Evolutionary conservation across 768 basidiomycete genomes (phyloP).

Genomic region (Lactifluus pinguis): DNA sequence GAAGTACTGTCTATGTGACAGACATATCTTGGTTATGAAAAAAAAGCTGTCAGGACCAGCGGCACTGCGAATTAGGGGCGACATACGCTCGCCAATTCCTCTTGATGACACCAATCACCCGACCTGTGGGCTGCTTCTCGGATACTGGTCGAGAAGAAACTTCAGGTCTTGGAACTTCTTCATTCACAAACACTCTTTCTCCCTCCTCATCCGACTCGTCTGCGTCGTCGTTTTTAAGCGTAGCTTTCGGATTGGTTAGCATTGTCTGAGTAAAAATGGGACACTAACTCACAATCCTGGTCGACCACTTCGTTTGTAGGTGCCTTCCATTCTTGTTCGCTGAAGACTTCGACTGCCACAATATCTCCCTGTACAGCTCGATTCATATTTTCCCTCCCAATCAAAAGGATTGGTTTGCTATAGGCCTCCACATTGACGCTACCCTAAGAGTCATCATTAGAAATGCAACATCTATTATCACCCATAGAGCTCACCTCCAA

Average conservation of each 20-base stretch:
- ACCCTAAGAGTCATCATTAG: slow-evolving; percentile 39
- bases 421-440: slow-evolving; percentile 68
- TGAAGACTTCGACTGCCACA: slow-evolving; percentile 83
- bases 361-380: slow-evolving; percentile 89
- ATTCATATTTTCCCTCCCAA: slow-evolving; percentile 92
- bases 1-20: slow-evolving; percentile 92
- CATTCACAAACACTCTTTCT: slow-evolving; percentile 28
- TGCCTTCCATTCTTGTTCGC: slow-evolving; percentile 85
- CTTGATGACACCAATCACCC: slow-evolving; percentile 85
- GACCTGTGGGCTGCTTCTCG: slow-evolving; percentile 85
- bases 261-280: not conserved
- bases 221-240: slow-evolving; percentile 79
- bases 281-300: slow-evolving; percentile 59
- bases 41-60: not conserved
- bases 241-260: slow-evolving; percentile 36
- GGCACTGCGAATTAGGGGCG: slow-evolving; percentile 2
- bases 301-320: slow-evolving; percentile 90
- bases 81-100: slow-evolving; percentile 92
- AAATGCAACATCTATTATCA: not conserved
- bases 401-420: slow-evolving; percentile 69
- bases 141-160: slow-evolving; percentile 25
- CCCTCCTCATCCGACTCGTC: slow-evolving; percentile 63
- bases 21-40: slow-evolving; percentile 54
- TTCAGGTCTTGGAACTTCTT: slow-evolving; percentile 25
- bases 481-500: slow-evolving; percentile 57